These are phyloP conservation scores for Lophium mytilinum DNA, from an alignment of 495 filamentous ascomycete genomes.

Conservation along the genomic window DNA sequence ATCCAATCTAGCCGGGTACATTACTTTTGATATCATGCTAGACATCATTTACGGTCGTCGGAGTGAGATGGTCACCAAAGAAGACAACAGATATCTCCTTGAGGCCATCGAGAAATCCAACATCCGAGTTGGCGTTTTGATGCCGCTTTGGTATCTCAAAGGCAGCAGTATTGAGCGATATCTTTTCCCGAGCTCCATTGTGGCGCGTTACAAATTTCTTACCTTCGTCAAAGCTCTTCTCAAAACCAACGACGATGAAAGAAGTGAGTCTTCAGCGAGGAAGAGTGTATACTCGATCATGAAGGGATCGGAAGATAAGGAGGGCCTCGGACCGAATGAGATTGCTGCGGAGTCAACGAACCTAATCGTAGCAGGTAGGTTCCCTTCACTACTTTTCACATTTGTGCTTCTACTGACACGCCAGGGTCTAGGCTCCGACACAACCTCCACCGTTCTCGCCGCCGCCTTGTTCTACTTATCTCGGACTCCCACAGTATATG, in stretches of 20 bases:
- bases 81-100: constrained; percentile 3
- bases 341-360: not conserved
- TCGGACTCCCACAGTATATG: constrained; percentile 38
- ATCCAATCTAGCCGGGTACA: not conserved
- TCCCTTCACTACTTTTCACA: not conserved
- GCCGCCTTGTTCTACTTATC: constrained; percentile 51
- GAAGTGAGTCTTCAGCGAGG: constrained; percentile 2
- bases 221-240: not conserved
- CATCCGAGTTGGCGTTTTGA: not conserved
- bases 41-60: constrained; percentile 4
- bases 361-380: constrained; percentile 6
- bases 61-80: not conserved
- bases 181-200: not conserved
- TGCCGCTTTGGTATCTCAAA: not conserved
- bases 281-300: not conserved
- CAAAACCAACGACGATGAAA: not conserved
- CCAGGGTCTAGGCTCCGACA: constrained; percentile 14
- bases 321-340: constrained; percentile 1
- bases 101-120: not conserved
- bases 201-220: not conserved
- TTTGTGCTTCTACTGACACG: not conserved
- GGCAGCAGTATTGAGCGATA: not conserved
- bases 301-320: constrained; percentile 3
- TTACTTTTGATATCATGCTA: constrained; percentile 6
- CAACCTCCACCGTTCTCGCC: constrained; percentile 26